These are phyloP conservation scores for Vachellia collinsii DNA, from an alignment of 306 rosid genomes.

Conservation along the genomic window DNA sequence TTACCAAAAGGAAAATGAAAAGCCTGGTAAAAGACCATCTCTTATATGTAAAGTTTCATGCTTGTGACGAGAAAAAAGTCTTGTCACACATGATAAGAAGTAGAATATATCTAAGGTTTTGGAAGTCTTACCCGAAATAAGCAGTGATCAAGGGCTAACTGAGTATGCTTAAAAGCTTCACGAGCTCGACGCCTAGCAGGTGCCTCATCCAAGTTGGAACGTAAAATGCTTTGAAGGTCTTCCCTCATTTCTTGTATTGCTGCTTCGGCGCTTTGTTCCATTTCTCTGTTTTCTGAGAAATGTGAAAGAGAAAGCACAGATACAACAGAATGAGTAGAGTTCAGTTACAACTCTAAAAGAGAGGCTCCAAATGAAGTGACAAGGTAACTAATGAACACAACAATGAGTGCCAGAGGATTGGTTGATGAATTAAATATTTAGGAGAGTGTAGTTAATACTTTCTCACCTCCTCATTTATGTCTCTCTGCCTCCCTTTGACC, in stretches of 20 bases:
- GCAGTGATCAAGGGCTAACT: constrained; percentile 52
- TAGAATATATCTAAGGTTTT: background rate
- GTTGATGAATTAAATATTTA: constrained; percentile 42
- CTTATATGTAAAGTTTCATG: background rate
- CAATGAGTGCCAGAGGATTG: constrained; percentile 26
- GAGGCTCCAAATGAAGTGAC: constrained; percentile 6
- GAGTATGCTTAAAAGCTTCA: constrained; percentile 49
- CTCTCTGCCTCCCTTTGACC: background rate
- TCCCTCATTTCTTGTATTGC: constrained; percentile 39
- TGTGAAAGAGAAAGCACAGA: background rate
- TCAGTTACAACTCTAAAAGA: background rate
- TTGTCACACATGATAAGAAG: background rate
- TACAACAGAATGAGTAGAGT: background rate
- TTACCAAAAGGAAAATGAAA: background rate
- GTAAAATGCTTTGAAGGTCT: constrained; percentile 33
- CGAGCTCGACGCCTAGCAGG: constrained; percentile 52
- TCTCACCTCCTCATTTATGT: constrained; percentile 44
- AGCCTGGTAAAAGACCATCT: background rate
- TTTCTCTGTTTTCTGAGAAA: constrained; percentile 6
- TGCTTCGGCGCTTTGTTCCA: constrained; percentile 27
- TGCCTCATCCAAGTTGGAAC: constrained; percentile 51
- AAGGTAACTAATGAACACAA: background rate
- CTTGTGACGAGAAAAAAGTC: too few species aligned
- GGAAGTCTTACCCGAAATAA: constrained; percentile 37
- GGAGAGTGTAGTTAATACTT: constrained; percentile 25